phyloP scores from a whole-genome alignment of 805 yeast genomes.

The Candida krabiensis region DNA sequence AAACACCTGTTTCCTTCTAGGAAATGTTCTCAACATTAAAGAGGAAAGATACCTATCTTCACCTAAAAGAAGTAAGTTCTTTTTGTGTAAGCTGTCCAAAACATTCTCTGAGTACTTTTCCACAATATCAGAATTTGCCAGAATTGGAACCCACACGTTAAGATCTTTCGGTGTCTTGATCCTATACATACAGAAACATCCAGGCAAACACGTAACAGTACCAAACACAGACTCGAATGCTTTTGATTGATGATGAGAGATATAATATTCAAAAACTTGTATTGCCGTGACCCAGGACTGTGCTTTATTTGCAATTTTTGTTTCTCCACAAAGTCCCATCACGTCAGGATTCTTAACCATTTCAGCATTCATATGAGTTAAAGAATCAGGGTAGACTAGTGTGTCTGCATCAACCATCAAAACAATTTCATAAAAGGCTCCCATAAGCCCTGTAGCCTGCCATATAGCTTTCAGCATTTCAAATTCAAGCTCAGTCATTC shows the following conservation, averaged over 20 bases:
- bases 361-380: constrained; percentile 88
- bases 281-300: constrained; percentile 89
- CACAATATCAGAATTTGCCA: constrained; percentile 91
- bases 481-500: constrained; percentile 89
- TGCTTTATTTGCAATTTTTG: constrained; percentile 81
- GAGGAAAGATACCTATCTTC: constrained; percentile 88
- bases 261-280: constrained; percentile 91
- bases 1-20: constrained; percentile 82
- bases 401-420: constrained; percentile 97
- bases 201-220: constrained; percentile 93
- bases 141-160: constrained; percentile 88
- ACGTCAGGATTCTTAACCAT: constrained; percentile 82
- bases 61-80: constrained; percentile 81
- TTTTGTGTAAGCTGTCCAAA: constrained; percentile 78
- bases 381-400: constrained; percentile 78
- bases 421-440: constrained; percentile 76
- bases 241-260: constrained; percentile 91
- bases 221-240: constrained; percentile 96
- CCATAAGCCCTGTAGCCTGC: constrained; percentile 82
- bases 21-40: constrained; percentile 84
- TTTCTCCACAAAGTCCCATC: constrained; percentile 95
- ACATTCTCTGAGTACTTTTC: constrained; percentile 88
- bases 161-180: constrained; percentile 84
- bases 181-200: constrained; percentile 91
- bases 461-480: constrained; percentile 74